Evolutionary conservation across 2,329 filamentous ascomycete genomes (phyloP), one percentile per base, ranked within the genome.

Genomic region (Seiridium unicorne): DNA sequence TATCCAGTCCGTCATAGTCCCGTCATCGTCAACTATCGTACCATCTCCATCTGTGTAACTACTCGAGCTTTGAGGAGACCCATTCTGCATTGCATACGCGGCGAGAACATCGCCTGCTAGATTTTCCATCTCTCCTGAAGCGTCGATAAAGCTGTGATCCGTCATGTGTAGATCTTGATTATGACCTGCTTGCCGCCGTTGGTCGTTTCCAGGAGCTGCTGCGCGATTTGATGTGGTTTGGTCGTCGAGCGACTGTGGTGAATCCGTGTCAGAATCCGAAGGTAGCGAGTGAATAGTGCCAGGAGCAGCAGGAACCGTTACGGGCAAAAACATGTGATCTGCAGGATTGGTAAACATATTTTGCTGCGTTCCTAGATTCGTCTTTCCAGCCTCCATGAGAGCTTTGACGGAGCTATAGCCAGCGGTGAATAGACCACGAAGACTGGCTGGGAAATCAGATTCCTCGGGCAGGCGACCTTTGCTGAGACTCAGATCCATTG

Each of bases 401-500:
- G 68, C 66, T 51, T 70, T 68, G 38, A 76, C 67, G 7, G 76
- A 71, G 57, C 72, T 76, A 49, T 73, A 72, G 35, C 76, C 74
- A 3, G 73, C 71, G 0, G 73, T 71, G 62, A 78, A 77, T 1
- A 78, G 64, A 3, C 72, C 72, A 7, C 74, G 72, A 3, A 78
- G 67, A 36, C 73, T 76, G 6, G 73, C 73, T 0, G 76, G 76
- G 44, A 79, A 77, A 60, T 79, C 76, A 0, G 73, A 70, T 53
- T 78, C 76, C 44, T 74, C 73, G 0, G 74, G 74, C 0, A 79
- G 62, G 1, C 76, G 71, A 1, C 76, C 76, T 59, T 77, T 77
- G 61, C 76, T 78, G 9, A 80, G 70, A 32, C 74, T 76, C 18
- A 79, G 68, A 54, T 79, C 76, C 70, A 80, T 74, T 3, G 76